Evolutionary conservation across 495 filamentous ascomycete species (phyloP), one percentile per base, ranked within the genome.

Genomic region (Penicillium verhagenii): DNA sequence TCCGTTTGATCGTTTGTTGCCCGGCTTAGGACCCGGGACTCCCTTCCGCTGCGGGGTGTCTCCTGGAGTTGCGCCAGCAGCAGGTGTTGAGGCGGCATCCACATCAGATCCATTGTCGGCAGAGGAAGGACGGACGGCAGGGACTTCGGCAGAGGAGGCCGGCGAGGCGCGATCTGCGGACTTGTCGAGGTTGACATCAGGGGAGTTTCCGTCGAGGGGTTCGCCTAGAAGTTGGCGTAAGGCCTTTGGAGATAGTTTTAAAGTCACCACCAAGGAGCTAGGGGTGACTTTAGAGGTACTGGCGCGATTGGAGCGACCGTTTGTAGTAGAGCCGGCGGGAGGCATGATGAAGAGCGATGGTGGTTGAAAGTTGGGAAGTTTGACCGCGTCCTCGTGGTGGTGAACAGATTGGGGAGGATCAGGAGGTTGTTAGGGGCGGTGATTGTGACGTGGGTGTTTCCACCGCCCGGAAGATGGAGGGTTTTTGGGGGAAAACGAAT

Each of bases 1-100:
- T 18, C 78, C 76, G 61, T 82, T 77, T 63, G 74, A 75, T 67
- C 87, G 72, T 69, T 88, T 88, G 48, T 66, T 70, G 20, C 82
- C 82, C 16, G 80, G 69, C 65, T 82, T 86, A 14, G 79, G 75
- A 28, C 78, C 80, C 47, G 79, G 72, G 26, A 80, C 67, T 58
- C 85, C 74, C 79, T 89, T 83, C 54, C 73, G 72, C 40, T 66
- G 72, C 18, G 70, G 68, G 20, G 68, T 71, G 74, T 86, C 79
- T 70, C 82, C 79, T 37, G 71, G 70, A 37, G 75, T 81, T 35
- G 83, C 82, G 47, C 74, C 70, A 42, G 74, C 64, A 53, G 73
- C 76, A 56, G 76, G 82, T 46, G 77, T 79, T 57, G 79, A 73
- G 53, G 75, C 73, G 50, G 80, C 74, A 43, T 85, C 79, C 46